Evolutionary conservation across 495 filamentous ascomycete genomes (phyloP), one percentile per base, ranked within the genome.

Genomic region (Talaromyces stipitatus): DNA sequence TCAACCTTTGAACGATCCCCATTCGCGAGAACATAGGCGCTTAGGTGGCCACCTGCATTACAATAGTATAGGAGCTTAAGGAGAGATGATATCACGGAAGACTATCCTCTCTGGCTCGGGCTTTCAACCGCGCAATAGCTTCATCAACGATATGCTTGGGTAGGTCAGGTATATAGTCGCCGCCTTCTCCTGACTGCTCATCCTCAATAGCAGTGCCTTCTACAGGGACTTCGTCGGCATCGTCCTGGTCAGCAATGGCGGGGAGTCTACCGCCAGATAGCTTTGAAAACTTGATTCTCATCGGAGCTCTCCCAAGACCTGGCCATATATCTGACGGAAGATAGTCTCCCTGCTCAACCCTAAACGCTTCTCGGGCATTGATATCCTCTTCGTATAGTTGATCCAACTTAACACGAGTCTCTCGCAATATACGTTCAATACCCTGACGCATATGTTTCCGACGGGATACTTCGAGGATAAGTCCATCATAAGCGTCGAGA

Each of bases 301-400:
- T 74, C 24, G 86, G 85, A 28, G 76, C 77, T 46, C 80, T 74
- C 55, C 78, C 75, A 26, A 89, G 72, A 5, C 87, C 89, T 0
- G 85, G 85, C 94, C 92, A 98, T 38, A 98, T 84, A 64, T 97
- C 95, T 2, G 84, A 82, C 0, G 94, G 94, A 18, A 98, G 69
- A 64, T 83, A 94, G 58, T 95, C 89, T 2, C 91, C 91, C 18
- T 92, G 83, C 58, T 96, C 89, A 6, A 83, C 74, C 26, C 85
- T 81, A 71, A 98, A 98, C 12, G 78, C 71, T 62, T 95, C 89
- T 26, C 94, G 75, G 58, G 89, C 85, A 55, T 81, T 77, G 36
- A 82, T 70, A 70, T 98, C 94, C 29, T 79, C 79, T 55, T 87
- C 84, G 57, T 88, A 81, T 22, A 97, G 76, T 64, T 83, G 84